Evolutionary conservation across 2,329 filamentous ascomycete genomes (phyloP), one percentile per base, ranked within the genome.

Genomic region (Penicillium italicum): DNA sequence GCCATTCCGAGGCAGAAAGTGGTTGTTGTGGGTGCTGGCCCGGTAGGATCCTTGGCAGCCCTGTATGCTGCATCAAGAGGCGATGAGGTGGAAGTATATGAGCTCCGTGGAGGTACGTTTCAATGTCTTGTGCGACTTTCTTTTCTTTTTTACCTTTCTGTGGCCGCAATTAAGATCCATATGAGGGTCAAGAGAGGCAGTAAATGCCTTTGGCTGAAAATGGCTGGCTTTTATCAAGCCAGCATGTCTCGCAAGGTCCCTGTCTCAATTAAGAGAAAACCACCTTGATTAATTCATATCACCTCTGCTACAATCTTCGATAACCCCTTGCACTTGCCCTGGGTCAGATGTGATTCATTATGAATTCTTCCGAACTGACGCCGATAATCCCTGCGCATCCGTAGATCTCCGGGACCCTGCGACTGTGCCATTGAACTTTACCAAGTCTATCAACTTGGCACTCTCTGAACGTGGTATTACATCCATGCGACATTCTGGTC

Each of bases 381-480:
- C 46, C 55, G 53, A 57, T 55, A 59, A 56, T 58, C 50, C 45
- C n/a, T 42, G 43, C 28, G 40, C 50, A 26, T 65, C 62, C 56
- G 47, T 61, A 97, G 94, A 99, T 77, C 85, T 97, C 46, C 86
- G 94, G 38, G 86, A 95, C 71, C 86, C 89, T 2, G 82, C 85
- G 2, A 96, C 90, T 0, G 85, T 86, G 30, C 92, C 93, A 3
- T 80, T 97, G 58, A 97, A 97, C 74, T 97, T 97, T 70, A 96
- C 92, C 58, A 96, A 91, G 73, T 97, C 94, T n/a, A 99, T 99
- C 79, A 99, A 99, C 70, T 78, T 99, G 53, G 93, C 94, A 22
- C 80, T 99, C 0, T 97, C 94, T 0, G 92, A 97, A 72, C 86
- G 94, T 56, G 94, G 94, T 31, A 92, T 97, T 72, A 89, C 94